Evolutionary conservation across 2,329 filamentous ascomycete species (phyloP).

Genomic region (Epichloe glyceriae): DNA sequence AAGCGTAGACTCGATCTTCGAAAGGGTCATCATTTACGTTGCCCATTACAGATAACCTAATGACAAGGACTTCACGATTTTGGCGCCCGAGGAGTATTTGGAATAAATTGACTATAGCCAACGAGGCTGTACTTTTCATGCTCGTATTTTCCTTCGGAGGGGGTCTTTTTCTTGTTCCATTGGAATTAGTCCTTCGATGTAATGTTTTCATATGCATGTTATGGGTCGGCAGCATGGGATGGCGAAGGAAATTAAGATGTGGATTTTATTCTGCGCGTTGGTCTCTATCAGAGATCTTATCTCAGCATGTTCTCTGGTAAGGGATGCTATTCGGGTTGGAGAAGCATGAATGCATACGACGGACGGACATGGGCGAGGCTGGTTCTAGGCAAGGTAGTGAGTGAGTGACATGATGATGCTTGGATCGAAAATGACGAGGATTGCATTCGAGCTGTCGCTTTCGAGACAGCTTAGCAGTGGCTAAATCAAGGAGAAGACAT

Average conservation of each 20-base stretch:
- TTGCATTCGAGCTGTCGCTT: no score
- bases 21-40: background rate
- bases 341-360: background rate
- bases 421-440: no score
- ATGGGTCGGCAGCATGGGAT: conserved; percentile 7
- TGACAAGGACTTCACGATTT: conserved; percentile 1
- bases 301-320: background rate
- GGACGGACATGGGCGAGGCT: no score
- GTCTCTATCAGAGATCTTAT: background rate
- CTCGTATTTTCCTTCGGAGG: background rate
- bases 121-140: background rate
- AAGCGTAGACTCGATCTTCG: conserved; percentile 28
- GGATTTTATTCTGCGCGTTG: background rate
- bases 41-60: background rate
- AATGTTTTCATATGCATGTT: background rate
- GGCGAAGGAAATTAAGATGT: conserved; percentile 2
- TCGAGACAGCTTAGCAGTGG: no score
- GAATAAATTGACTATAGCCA: background rate
- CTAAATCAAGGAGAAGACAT: no score
- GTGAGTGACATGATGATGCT: no score
- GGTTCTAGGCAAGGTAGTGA: no score
- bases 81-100: conserved; percentile 8
- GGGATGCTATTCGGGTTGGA: background rate
- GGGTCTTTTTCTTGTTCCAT: background rate
- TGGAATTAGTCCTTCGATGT: no score